A percentile compares a stretch with the other conserved stretches of the same genome.
These are phyloP conservation scores for Rhizophagus sp. DNA, from an alignment of 192 early-diverging fungal species.

Conservation along the genomic window DNA sequence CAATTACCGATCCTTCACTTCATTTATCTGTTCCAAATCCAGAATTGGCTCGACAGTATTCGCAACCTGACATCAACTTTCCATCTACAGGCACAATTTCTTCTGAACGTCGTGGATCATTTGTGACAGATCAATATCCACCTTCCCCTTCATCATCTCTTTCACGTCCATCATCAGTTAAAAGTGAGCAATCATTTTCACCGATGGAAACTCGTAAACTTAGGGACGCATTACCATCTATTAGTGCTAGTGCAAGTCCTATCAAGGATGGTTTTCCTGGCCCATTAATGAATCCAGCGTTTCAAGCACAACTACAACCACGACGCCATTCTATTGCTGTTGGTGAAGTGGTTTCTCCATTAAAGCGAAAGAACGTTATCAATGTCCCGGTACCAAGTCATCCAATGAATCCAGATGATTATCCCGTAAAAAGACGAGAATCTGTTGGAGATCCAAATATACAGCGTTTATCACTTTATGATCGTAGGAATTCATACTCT, in stretches of 20 bases:
- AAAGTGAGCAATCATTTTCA: conserved; percentile 28
- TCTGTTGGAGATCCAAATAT: conserved; percentile 30
- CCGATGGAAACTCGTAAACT: conserved; percentile 27
- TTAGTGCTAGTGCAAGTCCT: conserved; percentile 30
- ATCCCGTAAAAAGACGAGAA: conserved; percentile 32
- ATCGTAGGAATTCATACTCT: conserved; percentile 45
- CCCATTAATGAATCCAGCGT: conserved; percentile 29
- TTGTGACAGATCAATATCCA: conserved; percentile 36
- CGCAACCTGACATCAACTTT: conserved; percentile 28
- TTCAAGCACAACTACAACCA: conserved; percentile 28
- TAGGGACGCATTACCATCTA: conserved; percentile 50
- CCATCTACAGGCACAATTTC: conserved; percentile 7
- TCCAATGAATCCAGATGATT: conserved; percentile 31
- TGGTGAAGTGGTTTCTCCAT: conserved; percentile 22
- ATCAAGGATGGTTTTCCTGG: conserved; percentile 31
- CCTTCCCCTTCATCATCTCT: conserved; percentile 27
- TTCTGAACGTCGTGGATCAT: conserved; percentile 26
- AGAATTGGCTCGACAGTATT: conserved; percentile 32
- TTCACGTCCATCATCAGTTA: conserved; percentile 32
- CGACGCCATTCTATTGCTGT: conserved; percentile 31
- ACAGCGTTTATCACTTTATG: conserved; percentile 32
- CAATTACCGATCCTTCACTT: conserved; percentile 40
- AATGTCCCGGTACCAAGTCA: conserved; percentile 17
- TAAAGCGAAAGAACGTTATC: conserved; percentile 22
- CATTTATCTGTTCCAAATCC: conserved; percentile 30